Evolutionary conservation across 2,329 filamentous ascomycete genomes (phyloP), one percentile per base, ranked within the genome.

Genomic region (Exophiala spinifera): DNA sequence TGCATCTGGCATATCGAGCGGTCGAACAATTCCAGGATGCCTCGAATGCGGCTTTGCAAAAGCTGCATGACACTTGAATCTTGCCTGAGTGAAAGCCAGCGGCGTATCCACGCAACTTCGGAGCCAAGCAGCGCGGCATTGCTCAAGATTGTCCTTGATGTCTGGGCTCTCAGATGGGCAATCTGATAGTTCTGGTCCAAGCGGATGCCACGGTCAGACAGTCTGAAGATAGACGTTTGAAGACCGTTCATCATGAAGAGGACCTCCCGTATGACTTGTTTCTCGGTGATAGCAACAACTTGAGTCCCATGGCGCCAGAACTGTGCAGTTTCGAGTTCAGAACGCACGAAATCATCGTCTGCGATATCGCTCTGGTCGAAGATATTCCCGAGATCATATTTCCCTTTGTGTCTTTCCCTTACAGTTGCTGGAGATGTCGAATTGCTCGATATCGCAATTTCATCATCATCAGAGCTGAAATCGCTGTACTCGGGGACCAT

Each of bases 161-260:
- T 53, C 6, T 43, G 19, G 15, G 21, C 25, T 13, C 52, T 20
- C 58, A 60, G 43, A 61, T 57, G 45, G 65, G 40, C 33, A 19
- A 63, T 28, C 8, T 40, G 39, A 42, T 55, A 55, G 17, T 49
- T 49, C 17, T 50, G 34, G 19, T 48, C 47, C 31, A 33, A 43
- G 6, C 28, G 34, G n/a, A 61, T 15, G 6, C 39, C 52, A 20
- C 72, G 52, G 19, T 59, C 61, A 61, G 74, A 74, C 19, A 44
- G 19, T 51, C 69, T 61, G 64, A 91, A 96, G 1, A 96, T 66
- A 1, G 84, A 86, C 2, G 88, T 92, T 4, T 85, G 80, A 3
- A 94, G 74, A 0, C 91, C 91, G 50, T 84, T 82, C 0, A 97
- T 79, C 89, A 96, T 95, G 64, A 89, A 92, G 0, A 96, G 75